Conservation (phyloP, 768 basidiomycete genomes). For the Hericium erinaceus region DNA sequence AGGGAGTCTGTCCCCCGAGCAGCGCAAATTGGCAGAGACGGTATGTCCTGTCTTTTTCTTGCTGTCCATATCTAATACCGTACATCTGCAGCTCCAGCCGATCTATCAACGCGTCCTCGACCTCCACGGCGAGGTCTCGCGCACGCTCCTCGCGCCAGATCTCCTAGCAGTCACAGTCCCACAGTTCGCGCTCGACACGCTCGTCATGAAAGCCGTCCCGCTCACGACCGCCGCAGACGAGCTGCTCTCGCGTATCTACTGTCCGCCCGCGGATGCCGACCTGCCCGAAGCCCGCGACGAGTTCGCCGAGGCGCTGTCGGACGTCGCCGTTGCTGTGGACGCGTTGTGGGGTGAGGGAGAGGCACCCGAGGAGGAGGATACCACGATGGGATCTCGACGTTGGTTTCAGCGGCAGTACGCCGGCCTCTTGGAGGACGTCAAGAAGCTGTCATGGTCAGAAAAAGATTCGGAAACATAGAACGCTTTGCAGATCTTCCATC, state of each 20-base stretch:
- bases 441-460: not conserved
- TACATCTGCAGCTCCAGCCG: conserved; percentile 3
- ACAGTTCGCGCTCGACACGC: conserved; percentile 3
- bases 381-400: not conserved
- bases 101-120: conserved; percentile 1
- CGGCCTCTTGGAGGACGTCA: not conserved
- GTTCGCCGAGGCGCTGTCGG: conserved; percentile 5
- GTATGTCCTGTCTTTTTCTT: not conserved
- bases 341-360: not conserved
- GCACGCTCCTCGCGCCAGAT: not conserved
- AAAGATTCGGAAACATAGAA: not conserved
- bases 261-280: not conserved
- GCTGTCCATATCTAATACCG: not conserved
- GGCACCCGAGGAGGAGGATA: not conserved
- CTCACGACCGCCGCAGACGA: conserved; percentile 9
- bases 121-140: conserved; percentile 3
- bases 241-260: conserved; percentile 7
- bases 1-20: not conserved
- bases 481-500: not conserved
- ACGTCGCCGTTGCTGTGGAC: conserved; percentile 6
- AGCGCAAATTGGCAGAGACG: conserved; percentile 7
- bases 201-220: conserved; percentile 7
- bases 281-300: conserved; percentile 3
- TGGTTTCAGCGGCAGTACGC: not conserved
- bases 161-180: not conserved